These are phyloP conservation scores for Helianthus annuus DNA, from an alignment of 129 eudicot species.

Conservation along the genomic window HanXRQr2.0-SUNRISE NC_035446.2:152763863-152764362, in stretches of 20 bases:
- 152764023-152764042: conserved; percentile 30
- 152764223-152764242: conserved; percentile 36
- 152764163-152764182: conserved; percentile 21
- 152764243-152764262: not conserved
- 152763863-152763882: conserved; percentile 35
- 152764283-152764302: conserved; percentile 17
- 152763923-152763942: conserved; percentile 45
- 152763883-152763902: conserved; percentile 42
- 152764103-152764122: conserved; percentile 21
- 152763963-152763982: conserved; percentile 23
- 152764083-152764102: conserved; percentile 33
- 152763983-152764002: conserved; percentile 22
- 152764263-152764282: conserved; percentile 28
- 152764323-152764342: conserved; percentile 27
- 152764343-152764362: not conserved
- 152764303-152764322: conserved; percentile 23
- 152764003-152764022: not conserved
- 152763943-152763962: conserved; percentile 47
- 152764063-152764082: conserved; percentile 14
- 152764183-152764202: conserved; percentile 13
- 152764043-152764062: conserved; percentile 23
- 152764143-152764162: conserved; percentile 32
- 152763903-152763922: conserved; percentile 51
- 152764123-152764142: conserved; percentile 18
- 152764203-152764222: conserved; percentile 14